These are phyloP conservation scores for Hanseniaspora valbyensis DNA, from an alignment of 805 yeast genomes.

Conservation along the genomic window DNA sequence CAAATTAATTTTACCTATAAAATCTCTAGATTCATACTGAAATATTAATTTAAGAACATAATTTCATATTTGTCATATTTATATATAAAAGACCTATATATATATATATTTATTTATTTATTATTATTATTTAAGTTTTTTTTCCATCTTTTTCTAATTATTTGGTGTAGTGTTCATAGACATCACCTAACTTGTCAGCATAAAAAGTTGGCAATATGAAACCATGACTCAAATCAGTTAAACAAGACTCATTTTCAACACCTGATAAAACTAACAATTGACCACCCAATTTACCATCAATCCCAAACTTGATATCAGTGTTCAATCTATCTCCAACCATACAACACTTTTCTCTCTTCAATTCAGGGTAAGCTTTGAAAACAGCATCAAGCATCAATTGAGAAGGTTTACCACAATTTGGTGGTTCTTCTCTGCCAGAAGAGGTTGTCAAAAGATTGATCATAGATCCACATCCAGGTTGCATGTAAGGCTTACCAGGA, in stretches of 20 bases:
- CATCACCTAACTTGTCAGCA: conserved; percentile 64
- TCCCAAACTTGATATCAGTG: conserved; percentile 89
- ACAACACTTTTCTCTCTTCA: conserved; percentile 51
- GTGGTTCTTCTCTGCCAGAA: conserved; percentile 63
- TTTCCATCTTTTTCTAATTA: background rate
- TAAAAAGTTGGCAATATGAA: conserved; percentile 49
- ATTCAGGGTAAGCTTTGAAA: conserved; percentile 47
- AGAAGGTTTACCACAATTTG: conserved; percentile 87
- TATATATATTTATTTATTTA: too few species aligned
- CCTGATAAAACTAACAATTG: conserved; percentile 86
- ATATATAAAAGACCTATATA: too few species aligned
- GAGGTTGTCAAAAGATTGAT: conserved; percentile 66
- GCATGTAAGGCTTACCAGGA: conserved; percentile 73
- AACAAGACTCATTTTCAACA: conserved; percentile 64
- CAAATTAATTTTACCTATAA: too few species aligned
- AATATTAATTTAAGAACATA: too few species aligned
- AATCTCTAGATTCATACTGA: too few species aligned
- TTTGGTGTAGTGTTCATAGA: conserved; percentile 36
- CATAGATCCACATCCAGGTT: conserved; percentile 94
- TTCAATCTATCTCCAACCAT: conserved; percentile 95
- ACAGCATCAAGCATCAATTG: conserved; percentile 84
- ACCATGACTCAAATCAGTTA: conserved; percentile 32
- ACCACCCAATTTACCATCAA: conserved; percentile 66
- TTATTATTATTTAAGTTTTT: too few species aligned
- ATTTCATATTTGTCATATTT: too few species aligned